phyloP scores from a whole-genome alignment of 1,139 yeast species.

The Diutina neorugosa region DNA sequence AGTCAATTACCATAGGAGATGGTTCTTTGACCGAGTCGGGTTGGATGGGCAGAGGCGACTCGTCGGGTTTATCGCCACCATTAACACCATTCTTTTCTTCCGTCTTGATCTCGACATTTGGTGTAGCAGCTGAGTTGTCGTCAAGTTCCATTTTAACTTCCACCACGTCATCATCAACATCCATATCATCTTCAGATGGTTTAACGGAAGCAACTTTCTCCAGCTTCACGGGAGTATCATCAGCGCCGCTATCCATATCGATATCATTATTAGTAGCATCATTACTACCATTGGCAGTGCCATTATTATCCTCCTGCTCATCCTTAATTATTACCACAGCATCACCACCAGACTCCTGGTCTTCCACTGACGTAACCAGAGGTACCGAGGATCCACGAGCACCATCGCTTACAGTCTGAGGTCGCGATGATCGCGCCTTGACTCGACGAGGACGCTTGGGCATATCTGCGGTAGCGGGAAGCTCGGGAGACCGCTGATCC shows the following conservation, averaged over 20 bases:
- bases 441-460: neutral
- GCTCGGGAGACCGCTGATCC: conserved; percentile 6
- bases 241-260: no score
- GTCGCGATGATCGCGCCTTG: neutral
- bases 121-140: no score
- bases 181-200: neutral
- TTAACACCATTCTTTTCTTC: neutral
- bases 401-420: neutral
- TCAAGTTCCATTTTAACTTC: neutral
- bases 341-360: neutral
- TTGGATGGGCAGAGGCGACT: no score
- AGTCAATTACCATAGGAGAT: neutral
- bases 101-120: neutral
- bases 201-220: no score
- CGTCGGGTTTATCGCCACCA: neutral
- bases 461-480: neutral
- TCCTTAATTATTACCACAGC: neutral
- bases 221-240: no score
- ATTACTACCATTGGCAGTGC: neutral
- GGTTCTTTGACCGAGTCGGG: neutral
- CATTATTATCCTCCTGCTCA: neutral
- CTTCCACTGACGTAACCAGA: neutral
- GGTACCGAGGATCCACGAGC: neutral
- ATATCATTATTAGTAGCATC: neutral
- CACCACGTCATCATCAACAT: neutral